Evolutionary conservation across 768 basidiomycete genomes (phyloP).

Genomic region (Solioccasus polychromus): DNA sequence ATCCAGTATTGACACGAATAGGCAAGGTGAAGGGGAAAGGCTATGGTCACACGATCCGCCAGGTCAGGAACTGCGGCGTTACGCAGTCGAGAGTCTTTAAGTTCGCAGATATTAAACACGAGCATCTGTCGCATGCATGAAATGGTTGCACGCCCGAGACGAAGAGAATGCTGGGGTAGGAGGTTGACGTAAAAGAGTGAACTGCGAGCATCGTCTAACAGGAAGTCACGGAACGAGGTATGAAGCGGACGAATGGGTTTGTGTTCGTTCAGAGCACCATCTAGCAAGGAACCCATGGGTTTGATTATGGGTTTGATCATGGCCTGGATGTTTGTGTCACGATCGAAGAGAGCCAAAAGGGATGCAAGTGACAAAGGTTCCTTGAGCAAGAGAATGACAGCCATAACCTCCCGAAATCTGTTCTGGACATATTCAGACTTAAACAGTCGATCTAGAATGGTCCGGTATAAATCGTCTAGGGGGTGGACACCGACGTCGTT

Average conservation of each 20-base stretch:
- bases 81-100: constrained; percentile 32
- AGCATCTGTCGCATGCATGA: constrained; percentile 31
- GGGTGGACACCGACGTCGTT: constrained; percentile 2
- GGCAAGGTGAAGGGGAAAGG: constrained; percentile 29
- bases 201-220: constrained; percentile 23
- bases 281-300: constrained; percentile 22
- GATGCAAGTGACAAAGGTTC: constrained; percentile 18
- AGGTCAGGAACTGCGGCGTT: constrained; percentile 28
- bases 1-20: constrained; percentile 41
- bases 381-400: constrained; percentile 14
- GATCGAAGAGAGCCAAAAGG: constrained; percentile 12
- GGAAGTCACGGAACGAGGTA: constrained; percentile 36
- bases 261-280: constrained; percentile 11
- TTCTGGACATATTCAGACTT: neutral
- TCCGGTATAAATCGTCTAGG: constrained; percentile 20
- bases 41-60: constrained; percentile 10
- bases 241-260: constrained; percentile 31
- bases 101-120: constrained; percentile 39
- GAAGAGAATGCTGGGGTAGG: constrained; percentile 9
- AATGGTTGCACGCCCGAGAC: constrained; percentile 28
- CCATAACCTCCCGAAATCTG: constrained; percentile 22
- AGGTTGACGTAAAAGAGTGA: constrained; percentile 19
- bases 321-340: constrained; percentile 6
- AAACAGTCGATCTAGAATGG: constrained; percentile 18
- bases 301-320: constrained; percentile 19